Conservation (phyloP, 2,329 filamentous ascomycete species). For the Alternaria brassicae region DNA sequence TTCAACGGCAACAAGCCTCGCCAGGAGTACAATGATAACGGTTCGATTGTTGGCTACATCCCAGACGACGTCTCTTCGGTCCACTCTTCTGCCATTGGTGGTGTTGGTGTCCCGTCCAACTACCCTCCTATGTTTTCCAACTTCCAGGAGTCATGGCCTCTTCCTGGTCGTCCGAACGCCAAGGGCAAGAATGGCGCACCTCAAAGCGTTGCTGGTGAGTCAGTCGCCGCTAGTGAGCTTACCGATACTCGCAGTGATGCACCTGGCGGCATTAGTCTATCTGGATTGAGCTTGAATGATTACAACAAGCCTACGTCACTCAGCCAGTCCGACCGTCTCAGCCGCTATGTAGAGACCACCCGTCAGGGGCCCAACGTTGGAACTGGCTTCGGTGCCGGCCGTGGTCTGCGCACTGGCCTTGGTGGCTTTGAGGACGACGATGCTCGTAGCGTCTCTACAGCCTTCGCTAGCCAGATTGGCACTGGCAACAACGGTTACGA, state of each 20-base stretch:
- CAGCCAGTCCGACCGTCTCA: slow-evolving; percentile 88
- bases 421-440: slow-evolving; percentile 78
- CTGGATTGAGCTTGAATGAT: slow-evolving; percentile 78
- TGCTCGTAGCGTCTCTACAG: slow-evolving; percentile 93
- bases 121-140: slow-evolving; percentile 96
- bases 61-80: slow-evolving; percentile 97
- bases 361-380: slow-evolving; percentile 64
- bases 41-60: slow-evolving; percentile 93
- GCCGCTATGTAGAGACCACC: slow-evolving; percentile 90
- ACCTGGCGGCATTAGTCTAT: slow-evolving; percentile 86
- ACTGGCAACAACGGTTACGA: slow-evolving; percentile 68
- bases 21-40: slow-evolving; percentile 71
- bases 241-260: slow-evolving; percentile 81
- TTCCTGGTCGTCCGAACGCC: slow-evolving; percentile 75
- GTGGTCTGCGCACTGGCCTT: slow-evolving; percentile 51
- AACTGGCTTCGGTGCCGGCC: slow-evolving; percentile 51
- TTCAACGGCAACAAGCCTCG: slow-evolving; percentile 59
- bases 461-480: slow-evolving; percentile 94
- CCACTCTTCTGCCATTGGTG: slow-evolving; percentile 88
- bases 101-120: slow-evolving; percentile 78
- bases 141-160: slow-evolving; percentile 90
- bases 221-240: slow-evolving; percentile 87
- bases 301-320: slow-evolving; percentile 74
- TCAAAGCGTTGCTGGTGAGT: slow-evolving; percentile 87
- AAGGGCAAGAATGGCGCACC: slow-evolving; percentile 70